Percentiles rank a stretch among this genome's conserved stretches.
Evolutionary conservation across 1,139 yeast genomes (phyloP).

Genomic region (Hyphopichia wangnamkhiaoensis): DNA sequence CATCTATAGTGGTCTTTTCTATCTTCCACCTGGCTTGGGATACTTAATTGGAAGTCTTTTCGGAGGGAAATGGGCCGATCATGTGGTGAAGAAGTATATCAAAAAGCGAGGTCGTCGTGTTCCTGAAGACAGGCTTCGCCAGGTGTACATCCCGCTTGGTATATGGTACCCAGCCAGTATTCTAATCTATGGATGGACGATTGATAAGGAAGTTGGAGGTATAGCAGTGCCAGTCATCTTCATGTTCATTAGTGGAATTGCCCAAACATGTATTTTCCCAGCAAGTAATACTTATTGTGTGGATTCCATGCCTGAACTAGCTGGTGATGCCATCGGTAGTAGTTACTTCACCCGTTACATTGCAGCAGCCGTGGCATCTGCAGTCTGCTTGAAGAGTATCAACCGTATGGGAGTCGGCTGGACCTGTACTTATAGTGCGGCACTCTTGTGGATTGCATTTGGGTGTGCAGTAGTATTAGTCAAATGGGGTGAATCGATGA

Average conservation of each 20-base stretch:
- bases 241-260: constrained; percentile 48
- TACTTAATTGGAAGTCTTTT: constrained; percentile 47
- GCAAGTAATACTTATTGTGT: constrained; percentile 56
- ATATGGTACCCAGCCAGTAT: constrained; percentile 40
- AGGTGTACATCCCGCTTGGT: constrained; percentile 38
- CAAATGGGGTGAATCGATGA: constrained; percentile 22
- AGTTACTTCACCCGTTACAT: constrained; percentile 51
- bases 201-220: constrained; percentile 51
- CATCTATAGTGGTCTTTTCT: constrained; percentile 49
- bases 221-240: constrained; percentile 53
- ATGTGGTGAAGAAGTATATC: constrained; percentile 43
- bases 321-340: constrained; percentile 55
- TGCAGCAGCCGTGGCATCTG: constrained; percentile 52
- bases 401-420: constrained; percentile 44
- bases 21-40: constrained; percentile 55
- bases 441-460: constrained; percentile 27
- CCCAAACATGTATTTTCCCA: constrained; percentile 53
- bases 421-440: constrained; percentile 46
- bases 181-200: constrained; percentile 54
- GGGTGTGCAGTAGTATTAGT: constrained; percentile 20
- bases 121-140: constrained; percentile 52
- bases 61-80: constrained; percentile 55
- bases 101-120: constrained; percentile 43
- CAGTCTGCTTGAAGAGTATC: constrained; percentile 45
- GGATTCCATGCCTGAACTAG: constrained; percentile 53